Evolutionary conservation across 208 protist genomes (phyloP).

Genomic region (Crithidia brevicula): DNA sequence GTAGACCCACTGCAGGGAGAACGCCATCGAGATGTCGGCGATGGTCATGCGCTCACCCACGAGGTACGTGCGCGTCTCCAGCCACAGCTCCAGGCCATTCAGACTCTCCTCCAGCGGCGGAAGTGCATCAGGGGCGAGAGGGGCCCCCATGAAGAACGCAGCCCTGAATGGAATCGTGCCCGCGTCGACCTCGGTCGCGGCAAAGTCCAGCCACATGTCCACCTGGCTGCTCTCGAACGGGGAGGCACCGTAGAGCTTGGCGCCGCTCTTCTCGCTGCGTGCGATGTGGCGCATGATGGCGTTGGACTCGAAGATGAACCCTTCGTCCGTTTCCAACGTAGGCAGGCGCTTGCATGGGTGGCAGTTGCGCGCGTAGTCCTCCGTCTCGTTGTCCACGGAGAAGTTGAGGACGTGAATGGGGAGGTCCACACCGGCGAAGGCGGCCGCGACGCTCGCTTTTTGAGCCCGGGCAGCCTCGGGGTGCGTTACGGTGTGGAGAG

Average conservation of each 20-base stretch:
- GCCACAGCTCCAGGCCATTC: conserved; percentile 63
- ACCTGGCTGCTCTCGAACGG: conserved; percentile 77
- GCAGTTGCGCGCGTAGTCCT: conserved; percentile 65
- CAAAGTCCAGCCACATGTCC: conserved; percentile 92
- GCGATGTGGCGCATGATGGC: conserved; percentile 86
- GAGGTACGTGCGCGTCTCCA: conserved; percentile 85
- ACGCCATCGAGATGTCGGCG: conserved; percentile 78
- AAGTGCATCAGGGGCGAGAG: conserved; percentile 34
- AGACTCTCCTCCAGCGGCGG: conserved; percentile 48
- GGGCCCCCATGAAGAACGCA: conserved; percentile 30
- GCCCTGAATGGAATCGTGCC: conserved; percentile 36
- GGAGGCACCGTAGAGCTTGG: conserved; percentile 74
- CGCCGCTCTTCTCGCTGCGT: conserved; percentile 56
- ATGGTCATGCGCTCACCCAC: conserved; percentile 84
- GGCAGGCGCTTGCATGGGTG: conserved; percentile 73
- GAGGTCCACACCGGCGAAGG: conserved; percentile 66
- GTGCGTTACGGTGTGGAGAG: conserved; percentile 31
- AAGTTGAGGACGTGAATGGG: conserved; percentile 42
- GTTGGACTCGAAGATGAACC: conserved; percentile 88
- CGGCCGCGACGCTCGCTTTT: conserved; percentile 72
- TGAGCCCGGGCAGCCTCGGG: conserved; percentile 52
- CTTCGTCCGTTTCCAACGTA: conserved; percentile 77
- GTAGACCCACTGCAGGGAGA: conserved; percentile 63
- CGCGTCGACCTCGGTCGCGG: conserved; percentile 61
- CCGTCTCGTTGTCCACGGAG: conserved; percentile 71